Base-by-base conservation (phyloP, 2,329 filamentous ascomycete species). In the Diaporthe sp. region DNA sequence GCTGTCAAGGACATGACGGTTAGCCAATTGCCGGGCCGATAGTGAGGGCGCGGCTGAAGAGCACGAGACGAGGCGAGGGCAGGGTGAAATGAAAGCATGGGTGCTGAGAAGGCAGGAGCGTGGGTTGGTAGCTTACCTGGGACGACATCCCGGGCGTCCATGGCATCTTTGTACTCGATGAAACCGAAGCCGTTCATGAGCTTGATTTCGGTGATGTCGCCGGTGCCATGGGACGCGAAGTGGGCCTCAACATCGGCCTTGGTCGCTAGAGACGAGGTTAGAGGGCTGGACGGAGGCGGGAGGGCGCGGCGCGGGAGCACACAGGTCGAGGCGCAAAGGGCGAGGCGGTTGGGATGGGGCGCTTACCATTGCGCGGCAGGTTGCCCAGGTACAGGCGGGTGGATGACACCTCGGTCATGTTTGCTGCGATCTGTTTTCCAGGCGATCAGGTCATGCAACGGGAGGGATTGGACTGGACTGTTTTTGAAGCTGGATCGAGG, bases 121-220 rank as follows among this genome's bases (percentile, higher is more conserved):
- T 31, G 42, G 31, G 44, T 39, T 34, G 28, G 22, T 42, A 65
- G 82, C 93, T 88, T 91, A 98, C 97, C 96, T 86, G 97, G 97
- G 82, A 99, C 97, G 79, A 99, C 96, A 87, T 99, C 97, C 83
- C 96, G 94, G 80, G 97, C 97, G 88, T 99, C 97, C 94, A 98
- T 95, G 75, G 95, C 92, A 88, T 98, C 97, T 86, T 98, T 97
- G 87, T 98, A 99, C 86, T 99, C 97, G 84, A 99, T 98, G 89
- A 99, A 99, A 84, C 97, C 97, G 84, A 99, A 99, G 82, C 97
- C 97, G 84, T 98, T 98, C 97, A 99, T 99, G 78, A 99, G 92
- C 89, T 99, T 99, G 88, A 99, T 96, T 88, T 99, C 97, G 80
- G 94, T 97, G 84, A 99, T 98, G 85, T 98, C 95, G 85, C 97